Conservation (phyloP, 148 eudicot genomes). For the Mesembryanthemum crystallinum region DNA sequence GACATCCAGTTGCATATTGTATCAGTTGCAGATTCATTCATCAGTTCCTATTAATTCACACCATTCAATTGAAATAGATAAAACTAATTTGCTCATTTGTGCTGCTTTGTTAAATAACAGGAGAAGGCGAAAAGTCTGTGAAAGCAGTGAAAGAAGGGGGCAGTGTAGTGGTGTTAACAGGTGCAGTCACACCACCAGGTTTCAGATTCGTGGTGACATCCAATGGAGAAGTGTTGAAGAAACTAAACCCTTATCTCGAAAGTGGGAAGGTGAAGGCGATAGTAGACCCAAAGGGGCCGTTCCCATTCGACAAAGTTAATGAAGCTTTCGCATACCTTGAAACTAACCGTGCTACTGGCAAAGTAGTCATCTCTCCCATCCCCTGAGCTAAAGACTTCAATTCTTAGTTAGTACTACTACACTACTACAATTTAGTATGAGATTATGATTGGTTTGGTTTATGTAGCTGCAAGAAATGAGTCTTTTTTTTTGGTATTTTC, state of each 20-base stretch:
- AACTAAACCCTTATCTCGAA: constrained; percentile 75
- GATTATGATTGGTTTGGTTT: background rate
- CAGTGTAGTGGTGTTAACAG: constrained; percentile 72
- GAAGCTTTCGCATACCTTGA: constrained; percentile 86
- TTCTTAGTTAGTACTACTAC: background rate
- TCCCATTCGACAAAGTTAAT: constrained; percentile 62
- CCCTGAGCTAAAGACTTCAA: constrained; percentile 22
- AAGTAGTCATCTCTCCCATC: constrained; percentile 85
- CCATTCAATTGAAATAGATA: background rate
- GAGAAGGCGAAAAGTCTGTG: constrained; percentile 69
- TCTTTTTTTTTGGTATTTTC: too few species aligned
- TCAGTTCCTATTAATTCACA: too few species aligned
- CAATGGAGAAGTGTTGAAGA: constrained; percentile 60
- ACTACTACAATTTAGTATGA: background rate
- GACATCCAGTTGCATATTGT: too few species aligned
- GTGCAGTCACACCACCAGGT: constrained; percentile 81
- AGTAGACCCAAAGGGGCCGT: constrained; percentile 81
- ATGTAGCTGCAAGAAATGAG: background rate
- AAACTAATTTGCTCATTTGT: background rate
- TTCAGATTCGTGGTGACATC: constrained; percentile 89
- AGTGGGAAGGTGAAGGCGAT: constrained; percentile 77
- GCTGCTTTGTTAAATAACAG: constrained; percentile 31
- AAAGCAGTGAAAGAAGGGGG: constrained; percentile 92
- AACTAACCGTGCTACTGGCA: constrained; percentile 82
- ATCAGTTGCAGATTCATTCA: too few species aligned